These are phyloP conservation scores for Asterophora lycoperdoides DNA, from an alignment of 768 basidiomycete genomes.

Conservation along the genomic window DNA sequence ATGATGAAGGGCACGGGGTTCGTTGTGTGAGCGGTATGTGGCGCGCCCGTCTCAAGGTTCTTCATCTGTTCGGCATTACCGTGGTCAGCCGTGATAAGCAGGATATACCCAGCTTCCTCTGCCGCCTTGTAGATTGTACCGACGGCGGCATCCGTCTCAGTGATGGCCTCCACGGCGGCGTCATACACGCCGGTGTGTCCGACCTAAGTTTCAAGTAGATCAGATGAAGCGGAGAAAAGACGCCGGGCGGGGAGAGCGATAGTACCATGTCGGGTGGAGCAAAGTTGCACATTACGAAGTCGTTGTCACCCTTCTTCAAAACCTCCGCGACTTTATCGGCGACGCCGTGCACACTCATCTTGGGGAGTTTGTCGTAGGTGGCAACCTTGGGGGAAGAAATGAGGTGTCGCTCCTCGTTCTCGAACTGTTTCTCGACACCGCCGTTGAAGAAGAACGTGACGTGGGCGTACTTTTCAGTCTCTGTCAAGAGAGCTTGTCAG, in stretches of 20 bases:
- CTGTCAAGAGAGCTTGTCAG: slow-evolving; percentile 28
- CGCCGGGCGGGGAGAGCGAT: slow-evolving; percentile 4
- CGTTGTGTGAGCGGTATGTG: slow-evolving; percentile 90
- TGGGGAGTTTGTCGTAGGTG: slow-evolving; percentile 88
- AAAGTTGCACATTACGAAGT: slow-evolving; percentile 98
- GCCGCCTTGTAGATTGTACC: slow-evolving; percentile 85
- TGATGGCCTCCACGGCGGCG: slow-evolving; percentile 85
- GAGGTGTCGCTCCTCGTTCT: slow-evolving; percentile 78
- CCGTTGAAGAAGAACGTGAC: slow-evolving; percentile 99
- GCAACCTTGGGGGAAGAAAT: slow-evolving; percentile 91
- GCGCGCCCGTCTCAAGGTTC: slow-evolving; percentile 75
- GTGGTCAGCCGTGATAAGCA: slow-evolving; percentile 89
- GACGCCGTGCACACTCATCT: slow-evolving; percentile 85
- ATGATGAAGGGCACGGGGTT: slow-evolving; percentile 91
- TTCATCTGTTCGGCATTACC: slow-evolving; percentile 96
- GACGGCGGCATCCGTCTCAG: slow-evolving; percentile 86
- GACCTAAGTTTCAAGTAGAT: slow-evolving; percentile 46
- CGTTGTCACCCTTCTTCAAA: slow-evolving; percentile 61
- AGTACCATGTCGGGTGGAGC: slow-evolving; percentile 93
- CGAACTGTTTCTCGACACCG: slow-evolving; percentile 90
- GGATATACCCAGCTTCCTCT: slow-evolving; percentile 78
- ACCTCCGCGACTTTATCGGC: slow-evolving; percentile 92
- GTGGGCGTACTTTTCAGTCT: slow-evolving; percentile 98
- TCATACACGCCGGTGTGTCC: slow-evolving; percentile 92
- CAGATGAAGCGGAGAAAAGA: not conserved